Evolutionary conservation across 2,329 filamentous ascomycete genomes (phyloP).

Genomic region (Pestalotiopsis sp.): DNA sequence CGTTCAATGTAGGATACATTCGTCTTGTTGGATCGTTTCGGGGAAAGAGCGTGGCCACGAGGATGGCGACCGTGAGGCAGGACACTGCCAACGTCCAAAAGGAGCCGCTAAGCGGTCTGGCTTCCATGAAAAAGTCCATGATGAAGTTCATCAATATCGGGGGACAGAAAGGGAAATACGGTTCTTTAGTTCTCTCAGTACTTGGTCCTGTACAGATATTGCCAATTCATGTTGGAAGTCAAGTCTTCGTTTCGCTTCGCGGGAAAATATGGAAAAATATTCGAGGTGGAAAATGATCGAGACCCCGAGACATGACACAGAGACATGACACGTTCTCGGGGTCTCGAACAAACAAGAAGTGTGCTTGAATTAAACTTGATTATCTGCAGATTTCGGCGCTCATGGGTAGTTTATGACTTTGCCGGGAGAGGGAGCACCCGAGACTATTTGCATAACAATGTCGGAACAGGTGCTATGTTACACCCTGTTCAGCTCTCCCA

Average conservation of each 20-base stretch:
- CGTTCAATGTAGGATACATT: conserved; percentile 4
- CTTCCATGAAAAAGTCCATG: not conserved
- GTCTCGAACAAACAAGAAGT: not conserved
- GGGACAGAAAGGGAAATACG: not conserved
- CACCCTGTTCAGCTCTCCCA: too few relatives aligned
- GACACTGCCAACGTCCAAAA: not conserved
- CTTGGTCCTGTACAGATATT: too few relatives aligned
- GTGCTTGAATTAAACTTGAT: not conserved
- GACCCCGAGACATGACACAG: not conserved
- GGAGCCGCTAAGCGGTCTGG: not conserved
- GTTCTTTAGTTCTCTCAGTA: too few relatives aligned
- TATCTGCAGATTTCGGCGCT: not conserved
- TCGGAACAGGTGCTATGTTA: too few relatives aligned
- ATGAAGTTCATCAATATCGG: not conserved
- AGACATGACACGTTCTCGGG: not conserved
- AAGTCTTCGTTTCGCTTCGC: not conserved
- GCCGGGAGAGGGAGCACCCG: not conserved
- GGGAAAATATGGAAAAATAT: not conserved
- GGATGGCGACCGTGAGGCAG: not conserved
- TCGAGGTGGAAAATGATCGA: not conserved
- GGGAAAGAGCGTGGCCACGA: not conserved
- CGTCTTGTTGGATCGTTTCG: not conserved
- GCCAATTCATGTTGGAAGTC: not conserved
- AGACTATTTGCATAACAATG: not conserved
- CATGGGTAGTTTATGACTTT: not conserved